These are phyloP conservation scores for Dendrobium officinale DNA, from an alignment of 106 monocot genomes.

Conservation along the genomic window DNA sequence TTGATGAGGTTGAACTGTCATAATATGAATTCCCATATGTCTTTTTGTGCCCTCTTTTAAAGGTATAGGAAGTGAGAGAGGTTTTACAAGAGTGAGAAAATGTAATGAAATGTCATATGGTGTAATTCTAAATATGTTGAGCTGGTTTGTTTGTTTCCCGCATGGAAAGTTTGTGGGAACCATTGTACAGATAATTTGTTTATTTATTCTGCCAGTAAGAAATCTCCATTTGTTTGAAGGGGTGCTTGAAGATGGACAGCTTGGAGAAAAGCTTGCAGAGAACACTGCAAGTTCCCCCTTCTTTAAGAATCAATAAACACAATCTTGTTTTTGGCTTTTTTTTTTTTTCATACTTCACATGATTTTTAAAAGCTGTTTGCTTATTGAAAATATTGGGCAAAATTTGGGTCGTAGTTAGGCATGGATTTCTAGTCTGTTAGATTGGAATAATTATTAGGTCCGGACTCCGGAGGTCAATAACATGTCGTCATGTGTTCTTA, in stretches of 20 bases:
- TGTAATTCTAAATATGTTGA: not conserved
- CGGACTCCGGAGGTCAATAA: too few species aligned
- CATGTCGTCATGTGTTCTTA: too few species aligned
- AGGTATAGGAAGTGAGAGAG: too few species aligned
- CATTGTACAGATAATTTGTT: conserved; percentile 3
- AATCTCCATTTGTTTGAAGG: not conserved
- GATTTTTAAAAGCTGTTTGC: too few species aligned
- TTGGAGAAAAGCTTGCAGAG: not conserved
- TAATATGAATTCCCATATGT: not conserved
- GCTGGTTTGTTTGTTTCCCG: not conserved
- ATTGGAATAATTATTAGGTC: too few species aligned
- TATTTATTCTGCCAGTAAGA: not conserved
- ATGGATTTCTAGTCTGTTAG: too few species aligned
- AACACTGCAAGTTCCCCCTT: conserved; percentile 1
- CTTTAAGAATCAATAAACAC: not conserved
- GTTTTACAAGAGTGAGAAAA: too few species aligned
- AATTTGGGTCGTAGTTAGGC: too few species aligned
- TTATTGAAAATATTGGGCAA: too few species aligned
- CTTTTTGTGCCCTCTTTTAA: not conserved
- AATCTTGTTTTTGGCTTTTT: not conserved
- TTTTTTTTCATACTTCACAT: not conserved
- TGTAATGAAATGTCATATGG: too few species aligned
- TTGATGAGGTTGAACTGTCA: conserved; percentile 5
- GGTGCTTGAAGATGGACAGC: not conserved
- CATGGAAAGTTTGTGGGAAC: not conserved